Evolutionary conservation across 2,329 filamentous ascomycete genomes (phyloP), one percentile per base, ranked within the genome.

Genomic region (Apiospora koreana): DNA sequence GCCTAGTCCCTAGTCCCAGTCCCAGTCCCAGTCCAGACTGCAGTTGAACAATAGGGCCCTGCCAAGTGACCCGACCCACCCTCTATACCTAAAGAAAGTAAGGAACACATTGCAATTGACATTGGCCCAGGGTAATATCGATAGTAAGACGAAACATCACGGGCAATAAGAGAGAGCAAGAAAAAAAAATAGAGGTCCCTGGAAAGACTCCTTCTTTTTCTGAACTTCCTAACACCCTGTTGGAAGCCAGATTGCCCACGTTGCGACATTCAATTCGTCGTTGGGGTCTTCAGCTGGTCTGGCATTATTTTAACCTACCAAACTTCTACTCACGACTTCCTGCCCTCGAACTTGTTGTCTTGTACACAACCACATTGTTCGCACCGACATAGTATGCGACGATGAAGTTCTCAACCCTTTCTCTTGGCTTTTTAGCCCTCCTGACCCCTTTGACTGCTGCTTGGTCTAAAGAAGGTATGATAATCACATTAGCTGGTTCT

Each of bases 401-500:
- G 35, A 97, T 97, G 94, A 94, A 88, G 87, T 83, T 90, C 76
- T 85, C 89, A 71, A 83, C 91, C 75, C 83, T 93, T 76, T 87
- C 92, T 68, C 77, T 95, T 75, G 86, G 93, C 81, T 87, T 95
- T 71, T 82, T 93, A 81, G 89, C 89, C 83, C 83, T 92, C 75
- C 82, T 94, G 74, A 88, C 88, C 71, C 86, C 90, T 48, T 82
- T 95, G 72, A 88, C 88, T 71, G 88, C 90, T 67, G 93, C 93
- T 65, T 97, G 94, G 94, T 90, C 89, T 70, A 96, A 96, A 82
- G 94, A 97, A 87, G 93, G 93, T 93, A 82, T 75, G 85, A 80
- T 23, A 28, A 21, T 16, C 10, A 21, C 42, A n/a, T 35, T 25
- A 21, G 23, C 42, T 25, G 66, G 31, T 35, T 14, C 25, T 31